Percentiles rank a stretch among this genome's conserved stretches.
These are phyloP conservation scores for Lolium rigidum DNA, from an alignment of 176 grass and related monocot genomes.

Conservation along the genomic window DNA sequence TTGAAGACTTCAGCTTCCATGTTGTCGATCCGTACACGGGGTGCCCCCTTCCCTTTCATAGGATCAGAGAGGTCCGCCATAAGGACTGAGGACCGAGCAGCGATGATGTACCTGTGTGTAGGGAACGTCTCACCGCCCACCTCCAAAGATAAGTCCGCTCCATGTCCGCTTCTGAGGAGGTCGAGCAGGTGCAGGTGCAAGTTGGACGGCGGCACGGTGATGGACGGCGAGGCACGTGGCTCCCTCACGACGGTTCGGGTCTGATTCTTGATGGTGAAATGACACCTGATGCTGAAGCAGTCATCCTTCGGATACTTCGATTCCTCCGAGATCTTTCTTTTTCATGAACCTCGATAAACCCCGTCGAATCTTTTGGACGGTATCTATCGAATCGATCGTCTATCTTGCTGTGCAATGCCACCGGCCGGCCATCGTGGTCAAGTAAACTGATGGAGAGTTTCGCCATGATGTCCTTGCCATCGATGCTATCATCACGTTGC, in stretches of 20 bases:
- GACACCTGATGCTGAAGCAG: conserved; percentile 2
- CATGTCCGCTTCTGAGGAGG: not conserved
- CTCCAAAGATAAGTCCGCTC: not conserved
- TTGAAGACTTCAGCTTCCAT: conserved; percentile 18
- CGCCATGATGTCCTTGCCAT: not conserved
- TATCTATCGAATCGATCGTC: not conserved
- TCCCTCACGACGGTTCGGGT: not conserved
- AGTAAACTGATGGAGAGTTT: not conserved
- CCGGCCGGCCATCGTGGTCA: not conserved
- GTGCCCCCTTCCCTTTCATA: not conserved
- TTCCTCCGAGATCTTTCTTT: not conserved
- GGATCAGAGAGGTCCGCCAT: not conserved
- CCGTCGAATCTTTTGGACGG: not conserved
- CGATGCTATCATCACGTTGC: not conserved
- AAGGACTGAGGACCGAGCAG: not conserved
- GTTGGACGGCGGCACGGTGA: not conserved
- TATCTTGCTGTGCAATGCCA: not conserved
- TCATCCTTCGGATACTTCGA: not conserved
- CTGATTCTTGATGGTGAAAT: not conserved
- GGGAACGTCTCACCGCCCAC: not conserved
- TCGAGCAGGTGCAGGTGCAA: conserved; percentile 8
- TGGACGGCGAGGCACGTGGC: not conserved
- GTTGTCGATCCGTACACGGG: not conserved
- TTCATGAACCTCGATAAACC: not conserved
- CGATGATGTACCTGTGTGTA: not conserved